Conservation (phyloP, 2,329 filamentous ascomycete species). For the Mycosphaerella sp. region DNA sequence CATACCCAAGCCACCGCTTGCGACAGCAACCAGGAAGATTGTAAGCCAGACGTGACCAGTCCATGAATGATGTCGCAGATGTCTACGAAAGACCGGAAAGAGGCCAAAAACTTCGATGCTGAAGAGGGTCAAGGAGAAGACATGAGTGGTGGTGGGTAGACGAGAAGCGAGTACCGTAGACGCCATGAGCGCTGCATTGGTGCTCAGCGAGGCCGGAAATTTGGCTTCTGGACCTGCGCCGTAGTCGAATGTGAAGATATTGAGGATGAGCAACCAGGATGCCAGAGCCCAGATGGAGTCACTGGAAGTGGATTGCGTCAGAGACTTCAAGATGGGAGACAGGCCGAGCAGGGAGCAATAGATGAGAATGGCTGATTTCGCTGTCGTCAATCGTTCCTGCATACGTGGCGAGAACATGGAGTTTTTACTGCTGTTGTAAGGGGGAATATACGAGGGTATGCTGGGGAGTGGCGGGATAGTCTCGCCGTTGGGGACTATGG, state of each 20-base stretch:
- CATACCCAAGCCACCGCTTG: constrained; percentile 68
- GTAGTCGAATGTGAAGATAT: constrained; percentile 98
- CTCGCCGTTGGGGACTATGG: neutral
- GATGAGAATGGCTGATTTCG: constrained; percentile 88
- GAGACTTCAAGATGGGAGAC: constrained; percentile 89
- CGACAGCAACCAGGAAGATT: constrained; percentile 66
- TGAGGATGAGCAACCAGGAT: constrained; percentile 86
- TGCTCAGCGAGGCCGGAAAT: constrained; percentile 72
- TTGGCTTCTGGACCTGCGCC: constrained; percentile 59
- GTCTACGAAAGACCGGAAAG: constrained; percentile 93
- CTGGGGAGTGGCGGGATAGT: neutral
- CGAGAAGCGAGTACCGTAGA: constrained; percentile 88
- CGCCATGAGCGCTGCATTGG: constrained; percentile 94
- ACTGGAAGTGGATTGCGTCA: constrained; percentile 85
- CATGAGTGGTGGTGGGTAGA: constrained; percentile 81
- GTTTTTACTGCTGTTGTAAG: constrained; percentile 25
- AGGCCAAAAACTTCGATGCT: constrained; percentile 95
- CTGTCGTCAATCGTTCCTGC: constrained; percentile 64
- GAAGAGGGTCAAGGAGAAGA: constrained; percentile 92
- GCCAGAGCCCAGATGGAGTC: constrained; percentile 98
- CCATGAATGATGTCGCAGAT: constrained; percentile 76
- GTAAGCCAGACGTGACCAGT: constrained; percentile 73
- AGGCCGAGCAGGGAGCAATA: constrained; percentile 88
- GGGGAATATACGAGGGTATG: constrained; percentile 2
- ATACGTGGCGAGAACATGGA: constrained; percentile 47